Percentiles rank a stretch among this genome's conserved stretches.
Evolutionary conservation across 2,329 filamentous ascomycete species (phyloP).

Genomic region (Aspergillus awamori): DNA sequence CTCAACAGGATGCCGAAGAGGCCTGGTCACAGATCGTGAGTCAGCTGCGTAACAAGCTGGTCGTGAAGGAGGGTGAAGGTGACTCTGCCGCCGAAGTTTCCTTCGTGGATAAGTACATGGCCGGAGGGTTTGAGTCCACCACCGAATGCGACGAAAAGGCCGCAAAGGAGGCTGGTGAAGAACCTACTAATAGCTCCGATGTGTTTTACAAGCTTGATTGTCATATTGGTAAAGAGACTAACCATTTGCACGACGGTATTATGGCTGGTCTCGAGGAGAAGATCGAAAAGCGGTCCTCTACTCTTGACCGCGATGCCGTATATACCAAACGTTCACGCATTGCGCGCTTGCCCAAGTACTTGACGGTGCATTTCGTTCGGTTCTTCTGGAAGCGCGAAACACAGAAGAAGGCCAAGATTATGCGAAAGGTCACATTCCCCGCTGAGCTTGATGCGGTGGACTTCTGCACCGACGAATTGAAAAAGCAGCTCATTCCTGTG

Average conservation of each 20-base stretch:
- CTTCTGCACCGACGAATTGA: constrained; percentile 90
- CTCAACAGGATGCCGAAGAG: constrained; percentile 98
- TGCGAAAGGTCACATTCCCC: constrained; percentile 97
- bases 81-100: constrained; percentile 59
- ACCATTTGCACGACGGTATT: constrained; percentile 89
- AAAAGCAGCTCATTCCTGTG: constrained; percentile 81
- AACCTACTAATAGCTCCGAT: constrained; percentile 68
- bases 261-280: constrained; percentile 79
- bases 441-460: constrained; percentile 90
- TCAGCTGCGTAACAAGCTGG: constrained; percentile 77
- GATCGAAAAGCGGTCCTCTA: constrained; percentile 84
- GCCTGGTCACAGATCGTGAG: constrained; percentile 95
- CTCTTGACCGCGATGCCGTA: constrained; percentile 73
- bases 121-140: constrained; percentile 75
- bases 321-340: constrained; percentile 95
- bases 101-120: constrained; percentile 89
- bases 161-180: constrained; percentile 74
- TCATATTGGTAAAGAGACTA: constrained; percentile 84
- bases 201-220: constrained; percentile 91
- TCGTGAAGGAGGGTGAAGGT: constrained; percentile 57
- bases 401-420: constrained; percentile 98
- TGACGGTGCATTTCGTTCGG: constrained; percentile 95
- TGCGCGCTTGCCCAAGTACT: constrained; percentile 86
- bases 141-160: constrained; percentile 82
- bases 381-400: constrained; percentile 98